Evolutionary conservation across 768 basidiomycete species (phyloP).

Genomic region (Xerocomellus intermedius): DNA sequence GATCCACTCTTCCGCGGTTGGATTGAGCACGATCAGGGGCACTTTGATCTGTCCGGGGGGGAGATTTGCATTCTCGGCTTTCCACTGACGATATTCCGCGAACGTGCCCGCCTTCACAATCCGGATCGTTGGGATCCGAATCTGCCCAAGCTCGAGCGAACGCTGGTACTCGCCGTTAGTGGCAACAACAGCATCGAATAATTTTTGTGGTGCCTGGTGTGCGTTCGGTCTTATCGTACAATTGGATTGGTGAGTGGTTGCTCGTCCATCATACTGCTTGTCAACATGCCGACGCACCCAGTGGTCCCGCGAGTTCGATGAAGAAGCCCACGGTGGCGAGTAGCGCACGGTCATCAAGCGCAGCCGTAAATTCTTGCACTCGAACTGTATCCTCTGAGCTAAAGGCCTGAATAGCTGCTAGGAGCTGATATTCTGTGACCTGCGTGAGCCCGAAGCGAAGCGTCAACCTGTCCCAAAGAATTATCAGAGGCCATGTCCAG

Average conservation of each 20-base stretch:
- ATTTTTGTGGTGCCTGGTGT: not conserved
- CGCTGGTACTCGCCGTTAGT: not conserved
- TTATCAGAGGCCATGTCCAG: not conserved
- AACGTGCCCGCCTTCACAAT: constrained; percentile 18
- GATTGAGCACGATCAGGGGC: constrained; percentile 5
- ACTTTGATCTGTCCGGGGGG: constrained; percentile 16
- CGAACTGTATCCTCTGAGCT: constrained; percentile 1
- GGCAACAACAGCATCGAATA: constrained; percentile 10
- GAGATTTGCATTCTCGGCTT: not conserved
- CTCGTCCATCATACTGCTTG: too few relatives aligned
- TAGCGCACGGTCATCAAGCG: constrained; percentile 12
- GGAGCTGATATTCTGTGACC: constrained; percentile 12
- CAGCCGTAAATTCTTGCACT: constrained; percentile 17
- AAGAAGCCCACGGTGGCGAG: constrained; percentile 12
- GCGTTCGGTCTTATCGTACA: constrained; percentile 2
- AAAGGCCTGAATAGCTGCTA: not conserved
- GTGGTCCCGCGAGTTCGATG: constrained; percentile 7
- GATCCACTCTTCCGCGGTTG: constrained; percentile 11
- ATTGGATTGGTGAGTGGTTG: not conserved
- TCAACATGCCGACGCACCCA: constrained; percentile 4
- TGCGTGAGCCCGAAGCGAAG: constrained; percentile 3
- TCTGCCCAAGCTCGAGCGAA: not conserved
- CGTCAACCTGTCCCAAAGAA: not conserved
- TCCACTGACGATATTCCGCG: constrained; percentile 12
- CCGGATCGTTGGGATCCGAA: constrained; percentile 18